Evolutionary conservation across 805 yeast species (phyloP).

Genomic region (Candida mattraensis): DNA sequence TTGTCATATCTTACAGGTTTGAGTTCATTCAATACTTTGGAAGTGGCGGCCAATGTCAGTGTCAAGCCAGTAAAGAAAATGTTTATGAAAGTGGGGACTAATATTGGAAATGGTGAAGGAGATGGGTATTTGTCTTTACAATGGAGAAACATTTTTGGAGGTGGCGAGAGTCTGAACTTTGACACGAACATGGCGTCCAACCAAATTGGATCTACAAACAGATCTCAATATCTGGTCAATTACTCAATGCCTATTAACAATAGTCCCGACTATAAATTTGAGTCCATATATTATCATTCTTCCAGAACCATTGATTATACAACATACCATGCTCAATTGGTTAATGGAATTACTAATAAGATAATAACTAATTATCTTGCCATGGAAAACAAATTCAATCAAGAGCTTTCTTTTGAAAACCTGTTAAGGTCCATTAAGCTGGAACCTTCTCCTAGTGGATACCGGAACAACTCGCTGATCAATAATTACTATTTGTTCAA

Average conservation of each 20-base stretch:
- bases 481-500: slow-evolving; percentile 36
- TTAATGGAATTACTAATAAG: slow-evolving; percentile 44
- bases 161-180: slow-evolving; percentile 50
- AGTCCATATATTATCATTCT: slow-evolving; percentile 41
- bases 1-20: slow-evolving; percentile 17
- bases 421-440: slow-evolving; percentile 41
- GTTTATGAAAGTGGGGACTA: slow-evolving; percentile 89
- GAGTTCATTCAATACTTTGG: slow-evolving; percentile 24
- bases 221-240: slow-evolving; percentile 48
- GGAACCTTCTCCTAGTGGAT: slow-evolving; percentile 21
- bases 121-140: slow-evolving; percentile 86
- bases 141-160: slow-evolving; percentile 56
- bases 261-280: slow-evolving; percentile 40
- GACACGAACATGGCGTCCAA: slow-evolving; percentile 46
- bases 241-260: slow-evolving; percentile 47
- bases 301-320: slow-evolving; percentile 49
- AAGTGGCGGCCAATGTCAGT: slow-evolving; percentile 30
- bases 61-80: slow-evolving; percentile 64
- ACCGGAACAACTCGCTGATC: slow-evolving; percentile 31
- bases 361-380: slow-evolving; percentile 36
- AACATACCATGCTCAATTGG: slow-evolving; percentile 41
- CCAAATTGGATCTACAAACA: slow-evolving; percentile 45
- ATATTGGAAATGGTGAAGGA: slow-evolving; percentile 95
- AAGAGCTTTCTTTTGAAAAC: slow-evolving; percentile 48
- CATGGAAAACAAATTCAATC: slow-evolving; percentile 36